Conservation (phyloP, 2,329 filamentous ascomycete genomes). For the Chrysoporthe cubensis region DNA sequence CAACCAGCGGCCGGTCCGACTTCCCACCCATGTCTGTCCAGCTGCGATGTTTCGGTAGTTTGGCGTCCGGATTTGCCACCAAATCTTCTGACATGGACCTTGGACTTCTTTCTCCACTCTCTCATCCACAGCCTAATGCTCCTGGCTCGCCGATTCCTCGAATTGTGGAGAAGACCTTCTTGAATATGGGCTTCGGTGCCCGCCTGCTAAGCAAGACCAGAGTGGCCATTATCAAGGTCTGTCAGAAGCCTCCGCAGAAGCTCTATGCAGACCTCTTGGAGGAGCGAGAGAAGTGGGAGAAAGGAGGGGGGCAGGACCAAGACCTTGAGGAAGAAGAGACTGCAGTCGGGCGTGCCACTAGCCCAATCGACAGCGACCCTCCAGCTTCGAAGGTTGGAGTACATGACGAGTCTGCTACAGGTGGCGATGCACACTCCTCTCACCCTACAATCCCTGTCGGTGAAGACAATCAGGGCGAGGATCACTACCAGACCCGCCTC, state of each 20-base stretch:
- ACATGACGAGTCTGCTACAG: constrained; percentile 28
- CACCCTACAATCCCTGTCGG: not conserved
- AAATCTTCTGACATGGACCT: constrained; percentile 92
- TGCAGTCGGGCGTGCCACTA: constrained; percentile 38
- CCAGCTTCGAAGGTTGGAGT: not conserved
- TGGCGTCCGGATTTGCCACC: constrained; percentile 83
- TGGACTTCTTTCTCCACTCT: constrained; percentile 70
- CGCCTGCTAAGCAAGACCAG: constrained; percentile 77
- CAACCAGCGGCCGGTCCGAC: constrained; percentile 42
- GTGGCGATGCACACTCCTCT: not conserved
- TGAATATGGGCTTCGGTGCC: constrained; percentile 74
- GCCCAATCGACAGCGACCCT: not conserved
- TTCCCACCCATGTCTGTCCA: constrained; percentile 63
- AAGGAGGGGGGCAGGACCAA: constrained; percentile 48
- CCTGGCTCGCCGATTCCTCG: constrained; percentile 69
- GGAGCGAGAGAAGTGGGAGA: constrained; percentile 75
- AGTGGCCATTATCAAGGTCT: constrained; percentile 87
- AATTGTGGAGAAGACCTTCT: constrained; percentile 73
- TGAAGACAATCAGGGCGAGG: constrained; percentile 7
- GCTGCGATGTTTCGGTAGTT: constrained; percentile 79
- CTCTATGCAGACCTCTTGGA: constrained; percentile 65
- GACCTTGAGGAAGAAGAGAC: constrained; percentile 42
- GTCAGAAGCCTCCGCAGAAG: constrained; percentile 67
- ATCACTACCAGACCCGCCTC: constrained; percentile 17
- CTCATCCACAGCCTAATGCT: constrained; percentile 56